phyloP scores from a whole-genome alignment of 257 asterid species.

The Penstemon newberryi region DNA sequence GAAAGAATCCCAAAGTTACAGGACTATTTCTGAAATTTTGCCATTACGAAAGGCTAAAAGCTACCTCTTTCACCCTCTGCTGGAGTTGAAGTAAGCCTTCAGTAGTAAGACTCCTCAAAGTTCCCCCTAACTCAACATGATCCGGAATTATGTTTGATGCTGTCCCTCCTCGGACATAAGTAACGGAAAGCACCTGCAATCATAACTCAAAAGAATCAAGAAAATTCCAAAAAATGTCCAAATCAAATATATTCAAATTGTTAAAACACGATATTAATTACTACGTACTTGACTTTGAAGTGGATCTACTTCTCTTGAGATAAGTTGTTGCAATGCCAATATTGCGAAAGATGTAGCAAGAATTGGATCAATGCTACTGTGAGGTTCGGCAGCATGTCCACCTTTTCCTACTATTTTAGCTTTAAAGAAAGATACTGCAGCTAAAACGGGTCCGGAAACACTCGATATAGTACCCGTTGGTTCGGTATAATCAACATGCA shows the following conservation, averaged over 20 bases:
- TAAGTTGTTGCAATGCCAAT: slow-evolving; percentile 75
- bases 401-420: slow-evolving; percentile 76
- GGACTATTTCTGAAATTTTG: no score
- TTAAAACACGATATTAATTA: background rate
- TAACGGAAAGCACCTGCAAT: slow-evolving; percentile 76
- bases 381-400: slow-evolving; percentile 82
- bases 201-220: slow-evolving; percentile 5
- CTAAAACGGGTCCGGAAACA: slow-evolving; percentile 59
- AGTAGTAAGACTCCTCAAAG: slow-evolving; percentile 79
- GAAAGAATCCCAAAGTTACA: no score
- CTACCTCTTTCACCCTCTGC: slow-evolving; percentile 78
- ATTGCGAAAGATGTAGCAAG: slow-evolving; percentile 65
- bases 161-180: slow-evolving; percentile 70
- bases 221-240: background rate
- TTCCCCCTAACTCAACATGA: slow-evolving; percentile 72
- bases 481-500: slow-evolving; percentile 53
- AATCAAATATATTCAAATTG: background rate
- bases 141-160: slow-evolving; percentile 63
- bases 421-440: slow-evolving; percentile 62
- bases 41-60: background rate
- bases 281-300: slow-evolving; percentile 65
- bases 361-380: slow-evolving; percentile 58
- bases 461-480: slow-evolving; percentile 69
- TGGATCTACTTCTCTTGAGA: slow-evolving; percentile 79
- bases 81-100: slow-evolving; percentile 69